Evolutionary conservation across 2,329 filamentous ascomycete genomes (phyloP).

Genomic region (Phyllosticta paracitricarpa): DNA sequence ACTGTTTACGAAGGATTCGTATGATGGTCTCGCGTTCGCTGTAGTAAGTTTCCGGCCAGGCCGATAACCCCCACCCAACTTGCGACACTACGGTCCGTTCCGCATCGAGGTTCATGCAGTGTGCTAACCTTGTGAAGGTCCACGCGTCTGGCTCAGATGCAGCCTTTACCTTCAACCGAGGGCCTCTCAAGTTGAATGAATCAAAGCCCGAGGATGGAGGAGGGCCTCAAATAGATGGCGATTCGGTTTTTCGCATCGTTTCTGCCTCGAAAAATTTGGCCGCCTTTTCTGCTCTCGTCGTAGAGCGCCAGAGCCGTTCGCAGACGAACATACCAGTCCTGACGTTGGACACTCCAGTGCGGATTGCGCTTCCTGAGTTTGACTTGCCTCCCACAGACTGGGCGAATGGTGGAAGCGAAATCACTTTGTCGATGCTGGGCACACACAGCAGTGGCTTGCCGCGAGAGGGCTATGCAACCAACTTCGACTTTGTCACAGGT

Average conservation of each 20-base stretch:
- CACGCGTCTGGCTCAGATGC: constrained; percentile 18
- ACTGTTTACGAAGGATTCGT: constrained; percentile 16
- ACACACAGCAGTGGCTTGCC: constrained; percentile 22
- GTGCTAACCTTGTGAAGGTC: constrained; percentile 13
- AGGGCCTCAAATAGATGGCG: constrained; percentile 17
- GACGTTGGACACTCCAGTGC: constrained; percentile 18
- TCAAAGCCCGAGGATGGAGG: not conserved
- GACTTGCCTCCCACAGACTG: constrained; percentile 18
- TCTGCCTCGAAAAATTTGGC: constrained; percentile 23
- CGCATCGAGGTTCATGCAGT: not conserved
- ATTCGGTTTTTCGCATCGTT: constrained; percentile 22
- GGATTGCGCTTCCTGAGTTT: constrained; percentile 17
- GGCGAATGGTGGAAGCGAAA: constrained; percentile 22
- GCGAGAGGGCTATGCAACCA: constrained; percentile 22
- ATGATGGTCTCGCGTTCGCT: constrained; percentile 22
- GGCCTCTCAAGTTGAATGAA: constrained; percentile 23
- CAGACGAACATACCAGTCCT: constrained; percentile 9
- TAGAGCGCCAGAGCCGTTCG: constrained; percentile 13
- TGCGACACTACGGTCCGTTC: not conserved
- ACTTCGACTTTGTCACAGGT: constrained; percentile 20
- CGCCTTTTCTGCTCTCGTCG: constrained; percentile 17
- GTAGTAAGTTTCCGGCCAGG: constrained; percentile 16
- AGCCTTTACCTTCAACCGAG: constrained; percentile 21
- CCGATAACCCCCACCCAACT: not conserved
- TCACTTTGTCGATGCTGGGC: constrained; percentile 23